phyloP scores from a whole-genome alignment of 2,329 filamentous ascomycete genomes.

The Stagonosporopsis cucurbitacearum region DNA sequence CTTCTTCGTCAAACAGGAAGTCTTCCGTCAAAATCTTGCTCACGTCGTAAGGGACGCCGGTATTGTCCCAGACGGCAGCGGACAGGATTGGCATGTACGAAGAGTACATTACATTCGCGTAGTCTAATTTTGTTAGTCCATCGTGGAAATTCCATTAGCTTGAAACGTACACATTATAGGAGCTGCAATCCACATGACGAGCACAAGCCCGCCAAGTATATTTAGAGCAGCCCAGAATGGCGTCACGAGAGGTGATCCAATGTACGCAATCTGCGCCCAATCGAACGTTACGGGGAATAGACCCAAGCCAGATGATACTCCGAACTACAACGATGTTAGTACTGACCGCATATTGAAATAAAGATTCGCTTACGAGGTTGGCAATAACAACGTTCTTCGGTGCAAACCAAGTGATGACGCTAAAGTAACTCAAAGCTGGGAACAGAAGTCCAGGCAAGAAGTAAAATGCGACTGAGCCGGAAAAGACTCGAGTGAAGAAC shows the following conservation, averaged over 20 bases:
- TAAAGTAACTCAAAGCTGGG: slow-evolving; percentile 87
- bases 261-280: slow-evolving; percentile 88
- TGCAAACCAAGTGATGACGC: slow-evolving; percentile 85
- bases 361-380: slow-evolving; percentile 64
- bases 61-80: slow-evolving; percentile 84
- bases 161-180: slow-evolving; percentile 68
- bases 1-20: slow-evolving; percentile 77
- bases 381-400: slow-evolving; percentile 85
- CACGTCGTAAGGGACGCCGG: slow-evolving; percentile 79
- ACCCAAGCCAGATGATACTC: slow-evolving; percentile 82
- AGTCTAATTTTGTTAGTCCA: slow-evolving; percentile 57
- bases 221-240: slow-evolving; percentile 89
- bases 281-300: slow-evolving; percentile 88
- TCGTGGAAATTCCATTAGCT: no score
- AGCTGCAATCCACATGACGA: slow-evolving; percentile 85
- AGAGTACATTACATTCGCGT: slow-evolving; percentile 78
- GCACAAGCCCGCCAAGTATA: slow-evolving; percentile 77
- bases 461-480: slow-evolving; percentile 77
- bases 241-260: slow-evolving; percentile 81
- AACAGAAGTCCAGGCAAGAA: slow-evolving; percentile 83
- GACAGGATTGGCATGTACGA: slow-evolving; percentile 89
- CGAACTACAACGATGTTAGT: slow-evolving; percentile 61
- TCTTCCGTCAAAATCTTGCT: slow-evolving; percentile 78
- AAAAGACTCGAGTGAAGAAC: slow-evolving; percentile 80
- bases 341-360: neutral